Conservation (phyloP, 148 eudicot genomes). For the Suaeda aralocaspica region DNA sequence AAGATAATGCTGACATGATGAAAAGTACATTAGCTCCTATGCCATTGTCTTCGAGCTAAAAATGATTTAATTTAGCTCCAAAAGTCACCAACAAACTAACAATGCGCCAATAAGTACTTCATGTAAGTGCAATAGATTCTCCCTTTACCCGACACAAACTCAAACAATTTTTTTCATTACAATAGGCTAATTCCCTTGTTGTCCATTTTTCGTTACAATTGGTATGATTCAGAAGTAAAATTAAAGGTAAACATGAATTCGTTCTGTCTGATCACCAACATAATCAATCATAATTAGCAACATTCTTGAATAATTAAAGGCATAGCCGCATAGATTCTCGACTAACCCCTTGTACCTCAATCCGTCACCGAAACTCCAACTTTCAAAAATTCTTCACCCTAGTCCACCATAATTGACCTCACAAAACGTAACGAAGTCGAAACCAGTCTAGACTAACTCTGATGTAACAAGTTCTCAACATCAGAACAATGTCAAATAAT, state of each 20-base stretch:
- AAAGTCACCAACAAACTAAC: neutral
- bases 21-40: slow-evolving; percentile 7
- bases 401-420: neutral
- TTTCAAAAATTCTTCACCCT: neutral
- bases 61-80: neutral
- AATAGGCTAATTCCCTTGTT: too few relatives aligned
- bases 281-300: neutral
- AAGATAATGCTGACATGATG: neutral
- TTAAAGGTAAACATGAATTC: neutral
- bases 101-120: neutral
- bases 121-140: neutral
- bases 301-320: neutral
- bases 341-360: neutral
- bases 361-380: neutral
- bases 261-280: neutral
- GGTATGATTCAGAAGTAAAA: neutral
- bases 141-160: neutral
- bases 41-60: neutral
- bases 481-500: neutral
- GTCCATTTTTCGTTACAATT: too few relatives aligned
- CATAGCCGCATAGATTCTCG: neutral
- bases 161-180: neutral
- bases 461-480: neutral
- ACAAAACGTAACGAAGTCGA: neutral
- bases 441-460: neutral